Conservation (phyloP, 2,329 filamentous ascomycete species). For the Epichloe gansuensis region DNA sequence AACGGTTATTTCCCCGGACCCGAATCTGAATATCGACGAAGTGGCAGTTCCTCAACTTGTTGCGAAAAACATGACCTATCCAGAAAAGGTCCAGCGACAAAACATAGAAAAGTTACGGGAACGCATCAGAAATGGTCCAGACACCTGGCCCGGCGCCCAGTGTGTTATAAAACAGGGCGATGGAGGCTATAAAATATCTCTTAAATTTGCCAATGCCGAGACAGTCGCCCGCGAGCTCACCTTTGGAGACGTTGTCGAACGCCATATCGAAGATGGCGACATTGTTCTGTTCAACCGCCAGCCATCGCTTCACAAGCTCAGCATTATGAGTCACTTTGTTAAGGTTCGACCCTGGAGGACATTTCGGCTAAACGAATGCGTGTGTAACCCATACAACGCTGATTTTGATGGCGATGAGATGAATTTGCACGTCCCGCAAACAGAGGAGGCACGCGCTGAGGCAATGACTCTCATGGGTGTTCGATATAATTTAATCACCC, state of each 20-base stretch:
- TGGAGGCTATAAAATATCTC: slow-evolving; percentile 51
- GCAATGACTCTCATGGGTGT: slow-evolving; percentile 96
- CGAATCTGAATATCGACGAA: slow-evolving; percentile 84
- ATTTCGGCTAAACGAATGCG: slow-evolving; percentile 94
- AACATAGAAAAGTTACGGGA: slow-evolving; percentile 72
- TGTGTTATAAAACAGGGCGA: slow-evolving; percentile 61
- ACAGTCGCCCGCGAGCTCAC: slow-evolving; percentile 60
- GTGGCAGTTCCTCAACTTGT: slow-evolving; percentile 84
- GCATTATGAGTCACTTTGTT: slow-evolving; percentile 90
- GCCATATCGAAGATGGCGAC: slow-evolving; percentile 89
- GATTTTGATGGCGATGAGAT: slow-evolving; percentile 99
- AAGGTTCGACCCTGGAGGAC: slow-evolving; percentile 93
- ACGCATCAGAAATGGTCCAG: slow-evolving; percentile 62
- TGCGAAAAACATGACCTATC: slow-evolving; percentile 94
- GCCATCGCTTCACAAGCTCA: slow-evolving; percentile 93
- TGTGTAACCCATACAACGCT: slow-evolving; percentile 94
- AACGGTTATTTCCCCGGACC: slow-evolving; percentile 95
- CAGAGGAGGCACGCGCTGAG: slow-evolving; percentile 89
- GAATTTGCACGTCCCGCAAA: slow-evolving; percentile 96
- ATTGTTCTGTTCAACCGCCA: slow-evolving; percentile 97
- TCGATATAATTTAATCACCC: slow-evolving; percentile 88
- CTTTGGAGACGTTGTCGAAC: slow-evolving; percentile 81
- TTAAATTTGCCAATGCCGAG: slow-evolving; percentile 63
- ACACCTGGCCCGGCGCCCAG: slow-evolving; percentile 79
- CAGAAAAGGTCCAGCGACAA: slow-evolving; percentile 71